Evolutionary conservation across 78 protist species (phyloP), one percentile per base, ranked within the genome.

Genomic region (Chrysochromulina parva): DNA sequence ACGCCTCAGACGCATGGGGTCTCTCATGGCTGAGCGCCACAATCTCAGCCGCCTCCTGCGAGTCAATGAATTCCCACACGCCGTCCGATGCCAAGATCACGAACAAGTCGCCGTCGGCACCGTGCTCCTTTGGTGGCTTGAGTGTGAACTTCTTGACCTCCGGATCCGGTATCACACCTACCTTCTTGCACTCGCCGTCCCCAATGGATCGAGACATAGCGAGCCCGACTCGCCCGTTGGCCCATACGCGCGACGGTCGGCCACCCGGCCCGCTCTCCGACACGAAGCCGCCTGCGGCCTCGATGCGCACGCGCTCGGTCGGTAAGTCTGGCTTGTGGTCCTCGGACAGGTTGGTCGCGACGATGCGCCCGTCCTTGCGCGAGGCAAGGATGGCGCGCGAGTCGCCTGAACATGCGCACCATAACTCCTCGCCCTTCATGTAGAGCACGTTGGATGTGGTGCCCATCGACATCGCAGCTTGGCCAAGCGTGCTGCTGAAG

Each of bases 31-130:
- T 24, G 80, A 38, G 47, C 80, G 52, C 17, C 28, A 24, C 38
- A 52, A 71, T 71, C 13, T 71, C 14, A 52, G 11, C 5, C 52
- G 80, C 80, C 52, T 71, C 80, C 80, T 71, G 80, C 16, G 80
- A 71, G 26, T 38, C 5, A 13, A 71, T 71, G 80, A 71, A 71
- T 52, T 71, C 80, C 80, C 80, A 71, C 16, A 71, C 80, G 10
- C 80, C 80, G 52, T 71, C 80, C 52, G 80, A 71, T 4, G 80
- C 80, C n/a, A 71, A 38, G 80, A 71, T 71, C 28, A 62, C 26
- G 69, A 62, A 62, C 69, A 22, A 13, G 69, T 58, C 62, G 7
- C 62, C 62, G 14, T 58, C 62, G 62, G 62, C 13, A 58, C 62
- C 62, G 62, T 58, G 62, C 62, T 7, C 62, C 7, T 58, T 13